A percentile compares a stretch with the other conserved stretches of the same genome.
phyloP scores from a whole-genome alignment of 257 asterid genomes.

The Rhazya stricta region DNA sequence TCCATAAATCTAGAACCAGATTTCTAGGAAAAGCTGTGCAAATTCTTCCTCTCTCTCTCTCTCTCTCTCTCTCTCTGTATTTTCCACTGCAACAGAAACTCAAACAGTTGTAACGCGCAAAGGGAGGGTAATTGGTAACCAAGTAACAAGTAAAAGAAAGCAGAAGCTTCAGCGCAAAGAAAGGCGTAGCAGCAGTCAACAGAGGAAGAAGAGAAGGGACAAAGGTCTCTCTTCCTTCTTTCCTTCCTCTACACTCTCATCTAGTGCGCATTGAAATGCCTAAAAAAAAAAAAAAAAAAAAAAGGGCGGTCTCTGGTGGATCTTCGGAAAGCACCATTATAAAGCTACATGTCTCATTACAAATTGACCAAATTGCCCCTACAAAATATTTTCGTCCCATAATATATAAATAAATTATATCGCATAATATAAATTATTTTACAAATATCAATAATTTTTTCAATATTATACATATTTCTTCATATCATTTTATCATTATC shows the following conservation, averaged over 20 bases:
- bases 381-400: too few species aligned
- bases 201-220: not conserved
- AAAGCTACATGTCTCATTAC: not conserved
- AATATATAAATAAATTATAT: too few species aligned
- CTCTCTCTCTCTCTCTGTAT: not conserved
- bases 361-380: too few species aligned
- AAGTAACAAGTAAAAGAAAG: conserved; percentile 9
- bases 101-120: conserved; percentile 38
- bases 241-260: not conserved
- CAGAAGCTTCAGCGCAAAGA: conserved; percentile 45
- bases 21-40: conserved; percentile 8
- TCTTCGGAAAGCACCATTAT: not conserved
- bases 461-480: too few species aligned
- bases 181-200: conserved; percentile 6
- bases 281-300: too few species aligned
- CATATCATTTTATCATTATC: too few species aligned
- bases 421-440: too few species aligned
- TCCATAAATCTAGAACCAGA: conserved; percentile 20
- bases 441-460: too few species aligned
- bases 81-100: not conserved
- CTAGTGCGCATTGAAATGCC: too few species aligned
- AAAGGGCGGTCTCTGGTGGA: too few species aligned
- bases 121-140: conserved; percentile 17
- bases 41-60: too few species aligned
- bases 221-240: too few species aligned